Evolutionary conservation across 2,329 filamentous ascomycete species (phyloP).

Genomic region (Epichloe brachyelytri): DNA sequence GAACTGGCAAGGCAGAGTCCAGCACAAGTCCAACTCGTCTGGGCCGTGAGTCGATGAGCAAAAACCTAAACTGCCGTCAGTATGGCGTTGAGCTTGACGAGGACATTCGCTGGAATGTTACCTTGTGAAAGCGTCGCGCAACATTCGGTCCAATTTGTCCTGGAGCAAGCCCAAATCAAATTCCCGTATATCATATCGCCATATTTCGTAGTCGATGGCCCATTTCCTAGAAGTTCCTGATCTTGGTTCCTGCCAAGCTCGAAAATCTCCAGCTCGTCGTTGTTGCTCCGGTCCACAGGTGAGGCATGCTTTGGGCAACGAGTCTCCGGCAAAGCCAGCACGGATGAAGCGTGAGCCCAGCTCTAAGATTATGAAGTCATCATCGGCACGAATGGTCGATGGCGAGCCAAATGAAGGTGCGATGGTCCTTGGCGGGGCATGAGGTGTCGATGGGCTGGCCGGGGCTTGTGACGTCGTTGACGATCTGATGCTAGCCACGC

Average conservation of each 20-base stretch:
- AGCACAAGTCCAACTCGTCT: constrained; percentile 63
- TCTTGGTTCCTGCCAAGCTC: constrained; percentile 48
- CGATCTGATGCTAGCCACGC: constrained; percentile 43
- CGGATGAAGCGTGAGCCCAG: constrained; percentile 67
- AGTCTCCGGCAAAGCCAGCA: constrained; percentile 78
- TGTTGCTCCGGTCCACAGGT: constrained; percentile 64
- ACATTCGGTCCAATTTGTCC: constrained; percentile 72
- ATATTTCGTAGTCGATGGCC: constrained; percentile 60
- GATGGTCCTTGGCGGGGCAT: constrained; percentile 46
- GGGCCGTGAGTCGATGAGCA: constrained; percentile 62
- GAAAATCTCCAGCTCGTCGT: constrained; percentile 69
- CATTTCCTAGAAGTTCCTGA: constrained; percentile 38
- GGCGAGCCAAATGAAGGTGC: constrained; percentile 45
- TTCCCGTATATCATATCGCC: constrained; percentile 59
- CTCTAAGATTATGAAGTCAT: constrained; percentile 75
- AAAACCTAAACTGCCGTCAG: constrained; percentile 30
- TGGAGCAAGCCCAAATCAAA: constrained; percentile 68
- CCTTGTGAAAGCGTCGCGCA: constrained; percentile 74
- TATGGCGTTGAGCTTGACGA: background rate
- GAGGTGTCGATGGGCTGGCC: constrained; percentile 34
- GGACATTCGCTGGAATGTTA: constrained; percentile 23
- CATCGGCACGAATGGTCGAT: constrained; percentile 56
- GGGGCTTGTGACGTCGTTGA: constrained; percentile 23
- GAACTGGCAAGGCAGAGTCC: constrained; percentile 64
- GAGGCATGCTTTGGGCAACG: constrained; percentile 56